Base-by-base conservation (phyloP, 1,284 basidiomycete species). In the Trichosporon sp. region DNA sequence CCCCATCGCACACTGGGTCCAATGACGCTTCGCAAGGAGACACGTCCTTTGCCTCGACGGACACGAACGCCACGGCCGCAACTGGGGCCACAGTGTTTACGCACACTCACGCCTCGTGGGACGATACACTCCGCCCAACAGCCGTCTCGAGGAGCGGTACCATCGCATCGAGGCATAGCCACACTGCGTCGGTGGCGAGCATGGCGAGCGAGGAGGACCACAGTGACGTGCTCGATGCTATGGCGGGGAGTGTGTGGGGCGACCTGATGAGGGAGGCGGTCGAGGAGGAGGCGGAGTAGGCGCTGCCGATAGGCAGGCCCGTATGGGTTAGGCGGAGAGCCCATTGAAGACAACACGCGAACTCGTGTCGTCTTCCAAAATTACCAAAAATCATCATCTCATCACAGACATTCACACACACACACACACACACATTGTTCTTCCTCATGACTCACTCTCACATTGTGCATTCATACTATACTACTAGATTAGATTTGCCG, bases 191-290 rank as follows among this genome's bases (percentile, higher is more conserved):
- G 8, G 63, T 69, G 19, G 44, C 63, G n/a, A 65, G 13, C 27
- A 54, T 16, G 16, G 49, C 49, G 11, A 29, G 25, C 25, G 49
- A 54, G 49, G 57, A 65, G 6, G 72, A 54, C 49, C 49, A 54
- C 49, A 29, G 78, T 33, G 71, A 72, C 13, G 65, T 72, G 27
- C 63, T 77, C 19, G 66, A 73, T 31, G 67, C 70, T 2, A 71
- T 78, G 68, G 71, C 73, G 11, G 71, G 65, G 4, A 74, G 71
- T 8, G 66, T 75, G 7, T 81, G 79, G 79, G 78, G 75, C 56
- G 74, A 77, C 63, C 80, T 81, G 78, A 79, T 81, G 79, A 64
- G 73, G 25, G 76, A 77, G 59, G 77, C 75, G 9, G 73, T 73
- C 4, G 74, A 78, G 34, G 64, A 72, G 21, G 62, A 62, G 44